Conservation (phyloP, 2,329 filamentous ascomycete species). For the Alternaria panax region DNA sequence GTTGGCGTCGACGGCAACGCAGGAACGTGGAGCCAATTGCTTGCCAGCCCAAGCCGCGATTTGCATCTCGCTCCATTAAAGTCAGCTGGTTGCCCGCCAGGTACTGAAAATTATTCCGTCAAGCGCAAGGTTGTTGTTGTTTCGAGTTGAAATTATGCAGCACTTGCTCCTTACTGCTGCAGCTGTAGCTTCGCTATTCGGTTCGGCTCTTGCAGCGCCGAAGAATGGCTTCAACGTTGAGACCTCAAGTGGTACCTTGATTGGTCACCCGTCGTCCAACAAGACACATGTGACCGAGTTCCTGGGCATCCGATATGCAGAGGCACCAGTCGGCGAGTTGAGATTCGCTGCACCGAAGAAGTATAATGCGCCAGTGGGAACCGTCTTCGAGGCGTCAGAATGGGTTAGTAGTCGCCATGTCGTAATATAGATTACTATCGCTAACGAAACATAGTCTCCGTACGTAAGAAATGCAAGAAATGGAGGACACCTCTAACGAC, state of each 20-base stretch:
- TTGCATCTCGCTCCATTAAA: slow-evolving; percentile 8
- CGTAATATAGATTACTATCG: background rate
- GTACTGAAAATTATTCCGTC: background rate
- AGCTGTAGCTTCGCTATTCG: slow-evolving; percentile 18
- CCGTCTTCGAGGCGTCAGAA: slow-evolving; percentile 33
- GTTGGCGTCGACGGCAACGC: slow-evolving; percentile 3
- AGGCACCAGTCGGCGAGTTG: slow-evolving; percentile 43
- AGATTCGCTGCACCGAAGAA: slow-evolving; percentile 44
- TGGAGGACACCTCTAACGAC: background rate
- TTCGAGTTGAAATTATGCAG: slow-evolving; percentile 24
- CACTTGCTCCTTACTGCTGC: slow-evolving; percentile 16
- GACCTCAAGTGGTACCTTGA: slow-evolving; percentile 43
- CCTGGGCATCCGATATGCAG: slow-evolving; percentile 47
- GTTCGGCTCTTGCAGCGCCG: slow-evolving; percentile 14
- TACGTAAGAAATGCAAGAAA: slow-evolving; percentile 19
- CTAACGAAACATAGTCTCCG: slow-evolving; percentile 30
- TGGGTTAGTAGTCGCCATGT: slow-evolving; percentile 21
- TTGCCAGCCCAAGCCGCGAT: slow-evolving; percentile 10
- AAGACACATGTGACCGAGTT: slow-evolving; percentile 40
- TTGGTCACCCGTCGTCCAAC: slow-evolving; percentile 41
- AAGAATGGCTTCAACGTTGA: slow-evolving; percentile 18
- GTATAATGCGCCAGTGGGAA: slow-evolving; percentile 30
- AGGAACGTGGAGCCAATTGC: slow-evolving; percentile 8
- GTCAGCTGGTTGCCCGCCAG: slow-evolving; percentile 1
- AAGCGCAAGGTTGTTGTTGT: slow-evolving; percentile 2